Percentiles rank a stretch among this genome's conserved stretches.
Conservation (phyloP, 2,329 filamentous ascomycete species). For the Epichloe gansuensis region DNA sequence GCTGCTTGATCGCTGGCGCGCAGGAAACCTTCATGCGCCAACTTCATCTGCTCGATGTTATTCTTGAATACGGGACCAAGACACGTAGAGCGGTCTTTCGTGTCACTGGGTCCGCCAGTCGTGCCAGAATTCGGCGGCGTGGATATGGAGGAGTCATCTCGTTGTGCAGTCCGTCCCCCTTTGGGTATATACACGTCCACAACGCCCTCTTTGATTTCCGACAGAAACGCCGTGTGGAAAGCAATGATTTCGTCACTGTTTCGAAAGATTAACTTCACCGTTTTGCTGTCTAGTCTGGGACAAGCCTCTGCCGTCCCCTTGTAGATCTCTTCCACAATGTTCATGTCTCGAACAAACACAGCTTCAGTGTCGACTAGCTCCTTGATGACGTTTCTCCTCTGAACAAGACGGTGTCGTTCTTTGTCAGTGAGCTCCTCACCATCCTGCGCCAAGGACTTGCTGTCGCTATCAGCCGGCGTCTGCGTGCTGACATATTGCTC, state of each 20-base stretch:
- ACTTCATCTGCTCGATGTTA: conserved; percentile 49
- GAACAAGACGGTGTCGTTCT: conserved; percentile 60
- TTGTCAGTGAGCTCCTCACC: conserved; percentile 33
- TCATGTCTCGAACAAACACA: conserved; percentile 88
- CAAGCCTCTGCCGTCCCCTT: conserved; percentile 81
- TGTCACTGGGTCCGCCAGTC: conserved; percentile 33
- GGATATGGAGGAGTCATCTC: conserved; percentile 29
- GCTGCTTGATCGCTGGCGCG: conserved; percentile 51
- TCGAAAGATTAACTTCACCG: conserved; percentile 81
- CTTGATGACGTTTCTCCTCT: conserved; percentile 75
- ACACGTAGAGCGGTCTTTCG: conserved; percentile 38
- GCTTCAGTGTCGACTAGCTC: conserved; percentile 90
- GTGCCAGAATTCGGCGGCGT: conserved; percentile 28
- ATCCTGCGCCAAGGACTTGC: conserved; percentile 22
- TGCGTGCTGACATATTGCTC: conserved; percentile 28
- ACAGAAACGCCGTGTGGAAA: conserved; percentile 72
- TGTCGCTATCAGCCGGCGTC: conserved; percentile 26
- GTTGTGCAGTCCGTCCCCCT: conserved; percentile 29
- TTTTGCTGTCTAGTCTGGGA: conserved; percentile 66
- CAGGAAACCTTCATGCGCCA: conserved; percentile 48
- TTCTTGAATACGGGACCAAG: conserved; percentile 42
- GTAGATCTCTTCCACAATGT: conserved; percentile 94
- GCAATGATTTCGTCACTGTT: conserved; percentile 85
- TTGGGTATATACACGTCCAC: conserved; percentile 65
- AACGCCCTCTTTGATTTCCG: conserved; percentile 68